Percentiles rank a stretch among this genome's conserved stretches.
These are phyloP conservation scores for Diaporthe longicolla DNA, from an alignment of 2,329 filamentous ascomycete species.

Conservation along the genomic window DNA sequence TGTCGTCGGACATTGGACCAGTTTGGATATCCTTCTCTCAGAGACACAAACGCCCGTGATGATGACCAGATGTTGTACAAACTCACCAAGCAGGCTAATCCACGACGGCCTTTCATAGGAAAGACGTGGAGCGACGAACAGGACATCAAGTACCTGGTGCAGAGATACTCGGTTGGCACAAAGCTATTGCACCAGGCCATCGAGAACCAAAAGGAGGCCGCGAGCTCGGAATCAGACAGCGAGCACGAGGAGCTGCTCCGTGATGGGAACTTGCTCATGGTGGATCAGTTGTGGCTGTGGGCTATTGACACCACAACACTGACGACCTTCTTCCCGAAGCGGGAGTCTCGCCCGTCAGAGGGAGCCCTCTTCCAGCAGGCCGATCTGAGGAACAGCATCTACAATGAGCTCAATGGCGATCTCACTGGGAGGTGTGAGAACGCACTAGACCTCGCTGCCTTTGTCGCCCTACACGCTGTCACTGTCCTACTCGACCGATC, in stretches of 20 bases:
- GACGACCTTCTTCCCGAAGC: slow-evolving; percentile 68
- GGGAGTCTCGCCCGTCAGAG: slow-evolving; percentile 68
- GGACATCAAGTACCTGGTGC: slow-evolving; percentile 20
- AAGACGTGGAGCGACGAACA: slow-evolving; percentile 42
- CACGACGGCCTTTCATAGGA: background rate
- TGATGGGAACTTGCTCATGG: slow-evolving; percentile 75
- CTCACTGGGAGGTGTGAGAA: slow-evolving; percentile 74
- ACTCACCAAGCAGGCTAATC: slow-evolving; percentile 65
- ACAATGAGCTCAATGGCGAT: slow-evolving; percentile 76
- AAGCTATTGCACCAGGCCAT: slow-evolving; percentile 38
- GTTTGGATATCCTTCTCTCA: slow-evolving; percentile 73
- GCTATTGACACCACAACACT: slow-evolving; percentile 67
- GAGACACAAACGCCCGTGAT: slow-evolving; percentile 72
- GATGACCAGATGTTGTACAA: slow-evolving; percentile 79
- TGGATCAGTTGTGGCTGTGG: slow-evolving; percentile 77
- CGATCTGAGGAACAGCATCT: slow-evolving; percentile 74
- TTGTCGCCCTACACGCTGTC: slow-evolving; percentile 73
- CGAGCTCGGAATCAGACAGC: slow-evolving; percentile 44
- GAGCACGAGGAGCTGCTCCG: slow-evolving; percentile 47
- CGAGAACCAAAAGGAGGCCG: slow-evolving; percentile 35
- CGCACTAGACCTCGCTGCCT: slow-evolving; percentile 72
- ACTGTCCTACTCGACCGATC: slow-evolving; percentile 73
- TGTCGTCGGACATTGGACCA: slow-evolving; percentile 74
- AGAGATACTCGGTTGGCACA: slow-evolving; percentile 42
- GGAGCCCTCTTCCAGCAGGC: slow-evolving; percentile 71